Evolutionary conservation across 148 eudicot genomes (phyloP).

Genomic region (Oxyria digyna): DNA sequence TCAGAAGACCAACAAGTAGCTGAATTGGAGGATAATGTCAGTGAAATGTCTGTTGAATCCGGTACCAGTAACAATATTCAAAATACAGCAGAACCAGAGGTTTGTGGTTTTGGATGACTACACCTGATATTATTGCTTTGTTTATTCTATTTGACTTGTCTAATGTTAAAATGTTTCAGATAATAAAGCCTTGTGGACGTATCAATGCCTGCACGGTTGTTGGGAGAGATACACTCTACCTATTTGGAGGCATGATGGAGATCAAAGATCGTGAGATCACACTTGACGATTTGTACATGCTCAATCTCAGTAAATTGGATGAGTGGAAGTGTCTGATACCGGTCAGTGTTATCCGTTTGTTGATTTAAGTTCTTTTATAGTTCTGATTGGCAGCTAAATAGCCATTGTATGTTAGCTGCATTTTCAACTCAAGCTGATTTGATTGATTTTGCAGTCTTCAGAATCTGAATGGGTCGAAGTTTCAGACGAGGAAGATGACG

Average conservation of each 20-base stretch:
- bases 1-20: conserved; percentile 35
- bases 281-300: conserved; percentile 79
- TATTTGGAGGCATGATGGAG: conserved; percentile 99
- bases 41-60: conserved; percentile 39
- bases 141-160: background rate
- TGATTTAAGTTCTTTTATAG: background rate
- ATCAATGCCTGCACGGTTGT: conserved; percentile 79
- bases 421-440: background rate
- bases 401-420: background rate
- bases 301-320: conserved; percentile 93
- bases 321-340: conserved; percentile 96
- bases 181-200: conserved; percentile 94
- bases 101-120: conserved; percentile 18
- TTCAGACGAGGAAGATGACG: conserved; percentile 81
- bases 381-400: background rate
- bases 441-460: conserved; percentile 45
- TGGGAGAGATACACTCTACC: conserved; percentile 83
- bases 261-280: conserved; percentile 88
- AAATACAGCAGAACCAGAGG: conserved; percentile 61
- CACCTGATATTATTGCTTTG: conserved; percentile 1
- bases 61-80: conserved; percentile 25
- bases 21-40: conserved; percentile 33
- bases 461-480: conserved; percentile 97
- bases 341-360: conserved; percentile 27
- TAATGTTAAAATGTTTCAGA: conserved; percentile 26